These are phyloP conservation scores for Nakataea oryzae DNA, from an alignment of 2,329 filamentous ascomycete genomes.

Conservation along the genomic window DNA sequence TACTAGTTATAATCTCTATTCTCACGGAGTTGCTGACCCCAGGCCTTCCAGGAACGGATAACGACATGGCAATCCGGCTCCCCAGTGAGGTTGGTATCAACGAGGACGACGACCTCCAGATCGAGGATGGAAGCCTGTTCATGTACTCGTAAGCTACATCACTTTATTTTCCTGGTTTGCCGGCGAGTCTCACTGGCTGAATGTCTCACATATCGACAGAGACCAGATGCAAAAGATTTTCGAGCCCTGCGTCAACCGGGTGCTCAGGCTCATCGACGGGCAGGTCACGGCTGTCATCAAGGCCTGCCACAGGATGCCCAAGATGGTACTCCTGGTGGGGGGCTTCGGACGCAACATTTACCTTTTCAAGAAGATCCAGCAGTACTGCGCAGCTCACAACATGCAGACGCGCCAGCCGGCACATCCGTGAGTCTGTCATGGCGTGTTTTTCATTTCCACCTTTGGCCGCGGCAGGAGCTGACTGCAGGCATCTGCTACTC, in stretches of 20 bases:
- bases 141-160: not conserved
- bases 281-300: slow-evolving; percentile 7
- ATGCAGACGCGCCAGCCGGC: slow-evolving; percentile 6
- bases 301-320: slow-evolving; percentile 5
- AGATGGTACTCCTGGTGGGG: slow-evolving; percentile 9
- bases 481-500: not conserved
- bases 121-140: slow-evolving; percentile 4
- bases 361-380: slow-evolving; percentile 7
- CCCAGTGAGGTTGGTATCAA: slow-evolving; percentile 5
- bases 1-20: not conserved
- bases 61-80: slow-evolving; percentile 6
- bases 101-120: slow-evolving; percentile 6
- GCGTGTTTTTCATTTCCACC: too few relatives aligned
- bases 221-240: slow-evolving; percentile 8
- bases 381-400: slow-evolving; percentile 6
- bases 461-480: too few relatives aligned
- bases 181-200: not conserved
- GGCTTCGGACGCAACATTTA: slow-evolving; percentile 8
- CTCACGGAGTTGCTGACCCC: not conserved
- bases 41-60: not conserved
- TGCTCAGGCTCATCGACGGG: slow-evolving; percentile 8
- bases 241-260: slow-evolving; percentile 7
- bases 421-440: not conserved
- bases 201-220: not conserved
- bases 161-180: not conserved